phyloP scores from a whole-genome alignment of 2,329 filamentous ascomycete species.

The Colletotrichum musicola region DNA sequence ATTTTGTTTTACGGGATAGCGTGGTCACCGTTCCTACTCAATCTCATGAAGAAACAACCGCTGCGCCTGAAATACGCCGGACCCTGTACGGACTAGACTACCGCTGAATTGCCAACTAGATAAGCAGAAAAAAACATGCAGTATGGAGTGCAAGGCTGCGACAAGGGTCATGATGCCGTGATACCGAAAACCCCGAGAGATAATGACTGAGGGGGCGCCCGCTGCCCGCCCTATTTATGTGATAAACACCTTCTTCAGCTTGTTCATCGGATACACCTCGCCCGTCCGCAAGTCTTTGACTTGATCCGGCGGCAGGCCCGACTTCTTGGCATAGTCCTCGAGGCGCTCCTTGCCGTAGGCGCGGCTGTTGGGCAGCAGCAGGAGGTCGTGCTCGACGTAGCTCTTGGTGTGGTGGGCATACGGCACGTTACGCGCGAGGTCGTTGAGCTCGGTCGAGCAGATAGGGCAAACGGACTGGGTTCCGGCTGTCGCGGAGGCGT shows the following conservation, averaged over 20 bases:
- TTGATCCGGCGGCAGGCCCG: conserved; percentile 74
- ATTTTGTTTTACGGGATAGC: too few species aligned
- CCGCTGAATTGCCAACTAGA: too few species aligned
- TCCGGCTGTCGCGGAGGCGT: conserved; percentile 33
- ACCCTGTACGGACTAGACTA: too few species aligned
- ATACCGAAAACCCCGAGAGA: too few species aligned
- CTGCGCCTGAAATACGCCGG: too few species aligned
- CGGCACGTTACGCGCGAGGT: conserved; percentile 87
- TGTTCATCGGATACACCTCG: conserved; percentile 70
- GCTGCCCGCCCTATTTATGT: conserved; percentile 61
- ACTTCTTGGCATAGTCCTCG: conserved; percentile 82
- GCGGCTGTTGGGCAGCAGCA: conserved; percentile 87
- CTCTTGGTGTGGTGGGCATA: conserved; percentile 97
- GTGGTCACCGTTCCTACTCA: too few species aligned
- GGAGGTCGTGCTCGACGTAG: conserved; percentile 87
- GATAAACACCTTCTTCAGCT: conserved; percentile 91
- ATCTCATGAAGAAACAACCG: too few species aligned
- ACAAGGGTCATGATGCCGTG: too few species aligned
- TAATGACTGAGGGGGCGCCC: too few species aligned
- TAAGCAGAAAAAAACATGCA: too few species aligned
- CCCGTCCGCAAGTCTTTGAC: conserved; percentile 86
- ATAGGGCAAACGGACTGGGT: conserved; percentile 81
- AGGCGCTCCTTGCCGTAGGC: conserved; percentile 85
- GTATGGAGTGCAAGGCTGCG: too few species aligned
- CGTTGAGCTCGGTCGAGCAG: conserved; percentile 94